A percentile compares a stretch with the other conserved stretches of the same genome.
phyloP scores from a whole-genome alignment of 306 rosid species.

The Sphenostylis stenocarpa region DNA sequence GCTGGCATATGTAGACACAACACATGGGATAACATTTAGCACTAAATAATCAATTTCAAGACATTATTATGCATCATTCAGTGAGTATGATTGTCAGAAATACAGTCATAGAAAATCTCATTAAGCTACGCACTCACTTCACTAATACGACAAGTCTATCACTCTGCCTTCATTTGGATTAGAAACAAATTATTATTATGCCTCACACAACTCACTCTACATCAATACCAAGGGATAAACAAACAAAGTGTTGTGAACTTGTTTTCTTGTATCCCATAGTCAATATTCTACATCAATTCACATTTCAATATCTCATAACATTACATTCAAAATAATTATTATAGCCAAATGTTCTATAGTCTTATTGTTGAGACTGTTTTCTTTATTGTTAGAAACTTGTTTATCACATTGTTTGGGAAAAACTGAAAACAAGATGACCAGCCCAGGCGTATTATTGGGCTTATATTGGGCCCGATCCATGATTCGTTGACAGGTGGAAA shows the following conservation, averaged over 20 bases:
- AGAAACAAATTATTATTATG: too few relatives aligned
- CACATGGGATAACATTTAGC: constrained; percentile 28
- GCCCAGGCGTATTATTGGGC: background rate
- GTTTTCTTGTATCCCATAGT: background rate
- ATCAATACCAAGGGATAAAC: too few relatives aligned
- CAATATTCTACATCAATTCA: background rate
- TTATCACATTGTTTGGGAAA: too few relatives aligned
- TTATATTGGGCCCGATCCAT: background rate
- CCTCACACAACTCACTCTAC: too few relatives aligned
- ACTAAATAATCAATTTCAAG: constrained; percentile 5
- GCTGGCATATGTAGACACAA: constrained; percentile 33
- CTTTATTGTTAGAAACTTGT: too few relatives aligned
- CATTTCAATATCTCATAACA: background rate
- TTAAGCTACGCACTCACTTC: background rate
- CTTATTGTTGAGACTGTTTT: background rate
- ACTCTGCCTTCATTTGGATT: too few relatives aligned
- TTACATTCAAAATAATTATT: background rate
- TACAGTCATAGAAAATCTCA: background rate
- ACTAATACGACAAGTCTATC: background rate
- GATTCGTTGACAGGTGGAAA: background rate
- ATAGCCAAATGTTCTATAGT: background rate
- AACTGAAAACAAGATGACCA: too few relatives aligned
- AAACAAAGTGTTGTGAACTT: too few relatives aligned
- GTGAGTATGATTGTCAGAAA: background rate
- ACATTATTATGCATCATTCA: background rate